Evolutionary conservation across 2,329 filamentous ascomycete species (phyloP).

Genomic region (Westerdykella sp.): DNA sequence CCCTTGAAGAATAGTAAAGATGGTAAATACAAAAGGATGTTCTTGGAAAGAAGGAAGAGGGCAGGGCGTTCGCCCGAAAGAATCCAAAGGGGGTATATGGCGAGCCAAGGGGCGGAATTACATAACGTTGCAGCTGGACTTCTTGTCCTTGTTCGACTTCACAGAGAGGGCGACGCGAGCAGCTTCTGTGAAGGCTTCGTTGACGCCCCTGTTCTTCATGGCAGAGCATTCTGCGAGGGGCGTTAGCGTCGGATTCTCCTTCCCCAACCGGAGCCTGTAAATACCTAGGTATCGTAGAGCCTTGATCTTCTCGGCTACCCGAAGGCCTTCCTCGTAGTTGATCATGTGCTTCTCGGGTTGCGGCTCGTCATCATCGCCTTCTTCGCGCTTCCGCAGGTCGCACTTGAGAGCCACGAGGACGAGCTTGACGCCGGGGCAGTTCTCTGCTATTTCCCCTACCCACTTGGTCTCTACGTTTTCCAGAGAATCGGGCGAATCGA

Average conservation of each 20-base stretch:
- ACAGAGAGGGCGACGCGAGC: conserved; percentile 77
- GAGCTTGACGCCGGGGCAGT: conserved; percentile 90
- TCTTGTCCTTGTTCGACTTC: conserved; percentile 47
- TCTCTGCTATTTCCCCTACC: conserved; percentile 96
- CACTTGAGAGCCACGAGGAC: conserved; percentile 96
- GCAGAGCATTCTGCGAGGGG: conserved; percentile 75
- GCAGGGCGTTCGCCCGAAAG: not conserved
- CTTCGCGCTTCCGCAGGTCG: conserved; percentile 74
- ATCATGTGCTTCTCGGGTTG: conserved; percentile 58
- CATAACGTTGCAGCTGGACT: conserved; percentile 40
- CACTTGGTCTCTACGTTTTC: conserved; percentile 99
- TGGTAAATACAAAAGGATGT: not conserved
- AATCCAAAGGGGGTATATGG: not conserved
- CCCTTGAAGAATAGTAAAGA: no score
- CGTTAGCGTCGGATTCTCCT: conserved; percentile 4
- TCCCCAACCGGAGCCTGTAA: conserved; percentile 10
- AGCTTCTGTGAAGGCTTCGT: conserved; percentile 97
- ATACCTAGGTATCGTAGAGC: conserved; percentile 82
- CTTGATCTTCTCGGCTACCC: conserved; percentile 84
- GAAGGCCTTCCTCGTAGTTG: conserved; percentile 83
- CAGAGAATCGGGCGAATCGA: conserved; percentile 91
- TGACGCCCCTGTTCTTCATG: conserved; percentile 95
- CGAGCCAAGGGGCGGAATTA: conserved; percentile 11
- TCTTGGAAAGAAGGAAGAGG: not conserved
- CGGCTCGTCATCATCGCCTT: conserved; percentile 49